A percentile compares a stretch with the other conserved stretches of the same genome.
Conservation (phyloP, 116 monocot species). For the Phalaenopsis hybrid region DNA sequence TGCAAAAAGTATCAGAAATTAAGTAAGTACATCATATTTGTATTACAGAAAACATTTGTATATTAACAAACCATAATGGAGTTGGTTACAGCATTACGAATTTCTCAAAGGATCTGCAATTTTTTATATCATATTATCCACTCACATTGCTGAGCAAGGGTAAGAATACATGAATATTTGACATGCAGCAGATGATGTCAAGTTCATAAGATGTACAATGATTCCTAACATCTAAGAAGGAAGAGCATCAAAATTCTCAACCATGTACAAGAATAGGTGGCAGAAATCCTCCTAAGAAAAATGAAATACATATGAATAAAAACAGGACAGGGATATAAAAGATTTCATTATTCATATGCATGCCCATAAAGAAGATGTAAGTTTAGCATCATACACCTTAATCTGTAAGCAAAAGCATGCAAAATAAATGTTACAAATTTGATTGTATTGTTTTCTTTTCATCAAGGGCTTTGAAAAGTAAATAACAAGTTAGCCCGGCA, state of each 20-base stretch:
- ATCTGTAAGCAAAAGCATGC: background rate
- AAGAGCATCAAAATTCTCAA: background rate
- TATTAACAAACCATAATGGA: background rate
- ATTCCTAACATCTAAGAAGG: background rate
- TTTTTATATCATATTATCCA: background rate
- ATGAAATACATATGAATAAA: background rate
- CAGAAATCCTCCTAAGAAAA: background rate
- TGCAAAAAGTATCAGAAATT: background rate
- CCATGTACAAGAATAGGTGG: too few relatives aligned
- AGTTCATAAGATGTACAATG: background rate
- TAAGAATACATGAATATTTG: background rate
- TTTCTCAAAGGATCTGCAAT: background rate
- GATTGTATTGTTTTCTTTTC: background rate
- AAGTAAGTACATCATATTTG: background rate
- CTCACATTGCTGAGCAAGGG: background rate
- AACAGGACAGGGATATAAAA: background rate
- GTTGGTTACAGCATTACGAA: background rate
- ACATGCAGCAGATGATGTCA: background rate
- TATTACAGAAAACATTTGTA: background rate
- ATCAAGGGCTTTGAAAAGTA: too few relatives aligned
- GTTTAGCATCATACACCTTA: background rate
- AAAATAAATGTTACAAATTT: background rate
- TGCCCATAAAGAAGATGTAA: background rate
- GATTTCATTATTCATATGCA: background rate
- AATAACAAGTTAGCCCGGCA: too few relatives aligned